Evolutionary conservation across 192 early-diverging fungal genomes (phyloP).

Genomic region (Backusella liffmaniae): DNA sequence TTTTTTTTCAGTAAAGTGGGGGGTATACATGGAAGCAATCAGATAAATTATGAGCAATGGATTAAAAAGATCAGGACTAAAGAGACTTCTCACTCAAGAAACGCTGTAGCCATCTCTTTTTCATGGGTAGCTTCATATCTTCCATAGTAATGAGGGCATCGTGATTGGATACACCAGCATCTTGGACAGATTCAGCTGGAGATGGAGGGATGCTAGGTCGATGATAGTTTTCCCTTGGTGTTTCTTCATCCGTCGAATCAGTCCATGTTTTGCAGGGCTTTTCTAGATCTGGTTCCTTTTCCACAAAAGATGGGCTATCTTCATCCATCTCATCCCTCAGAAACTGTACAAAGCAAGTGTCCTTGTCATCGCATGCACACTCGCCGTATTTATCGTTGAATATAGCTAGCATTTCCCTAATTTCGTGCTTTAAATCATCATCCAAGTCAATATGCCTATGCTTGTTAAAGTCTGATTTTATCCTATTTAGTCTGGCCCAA

Average conservation of each 20-base stretch:
- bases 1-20: too few species aligned
- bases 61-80: too few species aligned
- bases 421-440: conserved; percentile 17
- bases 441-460: not conserved
- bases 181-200: not conserved
- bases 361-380: conserved; percentile 47
- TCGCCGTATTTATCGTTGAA: conserved; percentile 37
- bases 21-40: too few species aligned
- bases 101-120: conserved; percentile 8
- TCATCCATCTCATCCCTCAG: conserved; percentile 30
- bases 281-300: not conserved
- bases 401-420: conserved; percentile 30
- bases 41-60: too few species aligned
- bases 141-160: not conserved
- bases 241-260: not conserved
- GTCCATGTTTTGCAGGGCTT: not conserved
- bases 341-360: conserved; percentile 40
- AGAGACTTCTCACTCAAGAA: not conserved
- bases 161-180: not conserved
- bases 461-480: conserved; percentile 20
- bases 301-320: not conserved
- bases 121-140: not conserved
- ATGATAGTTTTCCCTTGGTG: not conserved
- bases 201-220: not conserved
- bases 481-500: conserved; percentile 56